These are phyloP conservation scores for Panellus pusillus DNA, from an alignment of 768 basidiomycete genomes.

Conservation along the genomic window DNA sequence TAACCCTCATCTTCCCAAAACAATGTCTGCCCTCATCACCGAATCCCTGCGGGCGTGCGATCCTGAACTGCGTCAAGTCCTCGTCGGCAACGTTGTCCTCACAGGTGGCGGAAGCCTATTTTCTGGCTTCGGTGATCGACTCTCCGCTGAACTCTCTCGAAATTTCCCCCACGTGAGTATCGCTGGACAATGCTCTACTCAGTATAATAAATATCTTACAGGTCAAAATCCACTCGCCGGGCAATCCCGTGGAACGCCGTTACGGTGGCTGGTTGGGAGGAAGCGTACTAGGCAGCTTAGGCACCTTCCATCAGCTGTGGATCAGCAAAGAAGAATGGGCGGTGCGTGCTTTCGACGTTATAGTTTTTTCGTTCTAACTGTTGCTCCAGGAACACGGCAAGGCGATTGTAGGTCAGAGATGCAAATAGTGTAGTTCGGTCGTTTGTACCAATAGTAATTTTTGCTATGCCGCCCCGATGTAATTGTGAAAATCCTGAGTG, in stretches of 20 bases:
- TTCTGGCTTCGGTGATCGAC: constrained; percentile 81
- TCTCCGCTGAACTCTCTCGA: constrained; percentile 72
- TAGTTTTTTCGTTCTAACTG: background rate
- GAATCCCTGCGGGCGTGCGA: constrained; percentile 85
- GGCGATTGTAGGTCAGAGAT: constrained; percentile 79
- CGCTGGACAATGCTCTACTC: background rate
- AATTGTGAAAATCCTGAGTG: background rate
- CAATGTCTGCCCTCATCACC: constrained; percentile 72
- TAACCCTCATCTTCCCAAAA: constrained; percentile 73
- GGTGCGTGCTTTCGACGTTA: constrained; percentile 42
- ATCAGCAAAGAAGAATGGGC: constrained; percentile 93
- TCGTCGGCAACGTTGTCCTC: constrained; percentile 91
- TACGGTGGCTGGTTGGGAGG: constrained; percentile 97
- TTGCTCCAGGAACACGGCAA: constrained; percentile 72
- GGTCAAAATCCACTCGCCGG: constrained; percentile 91
- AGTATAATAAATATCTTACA: constrained; percentile 34
- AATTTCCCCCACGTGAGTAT: constrained; percentile 75
- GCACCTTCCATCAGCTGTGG: constrained; percentile 98
- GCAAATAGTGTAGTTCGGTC: constrained; percentile 52
- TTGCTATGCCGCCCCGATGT: background rate
- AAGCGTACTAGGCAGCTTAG: constrained; percentile 89
- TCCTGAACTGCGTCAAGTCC: constrained; percentile 84
- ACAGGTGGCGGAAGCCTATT: constrained; percentile 93
- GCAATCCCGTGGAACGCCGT: constrained; percentile 84
- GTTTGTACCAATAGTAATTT: constrained; percentile 16